These are phyloP conservation scores for Stellera chamaejasme DNA, from an alignment of 345 rosid species.

Conservation along the genomic window DNA sequence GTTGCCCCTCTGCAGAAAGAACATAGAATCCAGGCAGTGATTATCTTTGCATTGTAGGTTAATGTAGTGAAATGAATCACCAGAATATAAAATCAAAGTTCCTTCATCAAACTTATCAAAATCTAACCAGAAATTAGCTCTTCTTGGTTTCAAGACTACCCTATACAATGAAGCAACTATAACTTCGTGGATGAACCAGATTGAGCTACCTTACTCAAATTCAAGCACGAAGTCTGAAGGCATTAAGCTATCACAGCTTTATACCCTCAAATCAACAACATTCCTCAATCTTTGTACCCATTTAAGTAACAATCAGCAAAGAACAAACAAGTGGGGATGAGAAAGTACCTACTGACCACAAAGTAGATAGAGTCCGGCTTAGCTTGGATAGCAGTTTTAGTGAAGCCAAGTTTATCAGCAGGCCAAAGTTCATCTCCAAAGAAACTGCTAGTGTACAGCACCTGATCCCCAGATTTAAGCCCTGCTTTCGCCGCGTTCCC, in stretches of 20 bases:
- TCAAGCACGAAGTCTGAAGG: neutral
- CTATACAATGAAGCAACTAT: neutral
- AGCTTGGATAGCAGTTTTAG: constrained; percentile 97
- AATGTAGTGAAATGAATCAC: too few relatives aligned
- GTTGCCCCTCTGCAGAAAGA: constrained; percentile 62
- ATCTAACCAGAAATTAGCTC: too few relatives aligned
- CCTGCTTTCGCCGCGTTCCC: constrained; percentile 97
- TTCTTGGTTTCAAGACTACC: too few relatives aligned
- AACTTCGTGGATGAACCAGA: neutral
- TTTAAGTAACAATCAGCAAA: neutral
- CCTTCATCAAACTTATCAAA: too few relatives aligned
- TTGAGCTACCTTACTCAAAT: neutral
- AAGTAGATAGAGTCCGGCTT: constrained; percentile 94
- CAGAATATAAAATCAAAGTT: too few relatives aligned
- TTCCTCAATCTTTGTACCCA: neutral
- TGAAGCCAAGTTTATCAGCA: constrained; percentile 93
- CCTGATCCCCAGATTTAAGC: constrained; percentile 88
- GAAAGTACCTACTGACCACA: constrained; percentile 74
- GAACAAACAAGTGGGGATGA: neutral
- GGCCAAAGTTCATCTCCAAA: constrained; percentile 99
- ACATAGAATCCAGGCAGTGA: too few relatives aligned
- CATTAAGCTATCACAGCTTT: neutral
- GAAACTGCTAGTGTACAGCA: constrained; percentile 93
- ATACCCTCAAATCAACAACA: neutral
- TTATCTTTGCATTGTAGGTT: too few relatives aligned